A percentile compares a stretch with the other conserved stretches of the same genome.
These are phyloP conservation scores for Talaromyces sp. DNA, from an alignment of 2,329 filamentous ascomycete genomes.

Conservation along the genomic window DNA sequence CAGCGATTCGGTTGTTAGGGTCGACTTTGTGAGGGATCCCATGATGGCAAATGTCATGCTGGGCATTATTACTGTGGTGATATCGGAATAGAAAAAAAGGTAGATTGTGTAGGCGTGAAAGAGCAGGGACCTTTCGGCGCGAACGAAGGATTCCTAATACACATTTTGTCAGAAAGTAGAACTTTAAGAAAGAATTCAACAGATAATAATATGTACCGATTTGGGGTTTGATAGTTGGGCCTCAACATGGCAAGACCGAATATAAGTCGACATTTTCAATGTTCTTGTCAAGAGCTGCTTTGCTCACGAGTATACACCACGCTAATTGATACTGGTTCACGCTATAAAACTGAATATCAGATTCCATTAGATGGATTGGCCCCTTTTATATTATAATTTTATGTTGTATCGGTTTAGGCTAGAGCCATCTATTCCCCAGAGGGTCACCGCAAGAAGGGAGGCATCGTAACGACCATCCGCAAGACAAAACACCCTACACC, in stretches of 20 bases:
- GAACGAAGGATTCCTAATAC: not conserved
- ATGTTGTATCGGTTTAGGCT: not conserved
- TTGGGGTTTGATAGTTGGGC: not conserved
- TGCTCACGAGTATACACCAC: not conserved
- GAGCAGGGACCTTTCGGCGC: not conserved
- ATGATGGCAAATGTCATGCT: slow-evolving; percentile 11
- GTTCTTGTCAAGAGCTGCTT: not conserved
- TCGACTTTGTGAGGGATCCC: slow-evolving; percentile 5
- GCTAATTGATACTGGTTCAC: not conserved
- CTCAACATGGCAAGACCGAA: not conserved
- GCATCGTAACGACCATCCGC: not conserved
- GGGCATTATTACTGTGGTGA: slow-evolving; percentile 11
- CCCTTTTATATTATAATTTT: not conserved
- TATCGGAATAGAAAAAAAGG: slow-evolving; percentile 10
- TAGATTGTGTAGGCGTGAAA: slow-evolving; percentile 5
- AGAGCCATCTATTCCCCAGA: not conserved
- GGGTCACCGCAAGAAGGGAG: not conserved
- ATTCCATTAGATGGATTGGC: not conserved
- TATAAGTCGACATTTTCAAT: not conserved
- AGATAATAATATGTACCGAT: not conserved
- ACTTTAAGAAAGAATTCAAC: not conserved
- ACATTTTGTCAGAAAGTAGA: not conserved
- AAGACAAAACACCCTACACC: not conserved
- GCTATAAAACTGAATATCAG: not conserved
- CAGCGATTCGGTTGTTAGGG: slow-evolving; percentile 1